These are phyloP conservation scores for Microbotryomycetes sp. DNA, from an alignment of 1,284 basidiomycete species.

Conservation along the genomic window DNA sequence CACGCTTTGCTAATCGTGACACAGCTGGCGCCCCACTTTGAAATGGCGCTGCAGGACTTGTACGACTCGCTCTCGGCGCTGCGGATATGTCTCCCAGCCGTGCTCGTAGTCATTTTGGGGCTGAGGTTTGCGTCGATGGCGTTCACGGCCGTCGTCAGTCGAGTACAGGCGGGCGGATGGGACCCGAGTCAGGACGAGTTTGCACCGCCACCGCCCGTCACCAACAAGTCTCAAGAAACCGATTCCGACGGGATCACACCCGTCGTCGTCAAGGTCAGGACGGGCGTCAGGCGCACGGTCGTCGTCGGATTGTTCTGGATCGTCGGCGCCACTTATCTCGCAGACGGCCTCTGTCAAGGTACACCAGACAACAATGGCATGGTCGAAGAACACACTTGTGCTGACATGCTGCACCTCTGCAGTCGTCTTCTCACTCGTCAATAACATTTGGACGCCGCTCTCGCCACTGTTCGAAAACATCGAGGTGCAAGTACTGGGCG, in stretches of 20 bases:
- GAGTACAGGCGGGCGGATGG: conserved; percentile 20
- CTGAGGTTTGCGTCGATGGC: conserved; percentile 8
- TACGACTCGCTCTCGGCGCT: conserved; percentile 4
- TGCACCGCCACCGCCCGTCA: conserved; percentile 4
- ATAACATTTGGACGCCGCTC: conserved; percentile 10
- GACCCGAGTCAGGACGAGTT: conserved; percentile 1
- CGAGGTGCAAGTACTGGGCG: conserved; percentile 17
- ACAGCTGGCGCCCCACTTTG: too few species aligned
- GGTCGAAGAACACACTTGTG: neutral
- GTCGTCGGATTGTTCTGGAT: conserved; percentile 27
- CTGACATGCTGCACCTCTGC: neutral
- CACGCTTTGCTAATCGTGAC: too few species aligned
- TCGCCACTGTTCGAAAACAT: conserved; percentile 14
- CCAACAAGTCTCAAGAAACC: neutral
- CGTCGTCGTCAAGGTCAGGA: conserved; percentile 25
- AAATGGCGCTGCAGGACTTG: too few species aligned
- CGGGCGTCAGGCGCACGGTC: conserved; percentile 9
- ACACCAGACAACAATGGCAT: neutral
- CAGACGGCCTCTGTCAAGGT: conserved; percentile 22
- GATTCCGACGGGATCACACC: conserved; percentile 24
- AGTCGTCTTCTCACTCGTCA: conserved; percentile 24
- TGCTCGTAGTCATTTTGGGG: conserved; percentile 8
- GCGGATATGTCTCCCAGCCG: conserved; percentile 13
- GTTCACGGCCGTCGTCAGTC: conserved; percentile 16
- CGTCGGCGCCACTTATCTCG: conserved; percentile 23